Evolutionary conservation across 441 rosid genomes (phyloP).

Genomic region (Gossypium trilobum): DNA sequence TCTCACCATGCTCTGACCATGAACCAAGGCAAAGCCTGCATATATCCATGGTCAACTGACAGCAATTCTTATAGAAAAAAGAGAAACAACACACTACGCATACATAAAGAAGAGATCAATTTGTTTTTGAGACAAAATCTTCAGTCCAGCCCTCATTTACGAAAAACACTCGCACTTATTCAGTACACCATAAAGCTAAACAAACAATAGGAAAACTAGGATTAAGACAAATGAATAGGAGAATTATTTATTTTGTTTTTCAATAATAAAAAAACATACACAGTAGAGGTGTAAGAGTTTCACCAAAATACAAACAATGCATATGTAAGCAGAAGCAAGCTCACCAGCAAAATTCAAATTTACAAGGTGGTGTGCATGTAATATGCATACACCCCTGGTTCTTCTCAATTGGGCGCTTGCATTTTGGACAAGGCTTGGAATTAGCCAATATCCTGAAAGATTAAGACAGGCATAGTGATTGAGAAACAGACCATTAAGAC

Average conservation of each 20-base stretch:
- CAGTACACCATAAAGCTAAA: background rate
- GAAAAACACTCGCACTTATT: background rate
- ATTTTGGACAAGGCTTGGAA: conserved; percentile 74
- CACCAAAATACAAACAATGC: background rate
- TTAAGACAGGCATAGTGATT: conserved; percentile 9
- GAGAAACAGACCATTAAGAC: background rate
- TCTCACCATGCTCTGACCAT: conserved; percentile 74
- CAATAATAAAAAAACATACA: background rate
- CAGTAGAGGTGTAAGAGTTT: background rate
- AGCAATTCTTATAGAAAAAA: background rate
- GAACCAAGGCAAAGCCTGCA: conserved; percentile 74
- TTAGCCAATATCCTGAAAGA: conserved; percentile 59
- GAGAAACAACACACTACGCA: background rate
- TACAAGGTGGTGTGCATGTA: conserved; percentile 75
- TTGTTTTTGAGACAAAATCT: background rate
- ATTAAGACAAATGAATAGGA: background rate
- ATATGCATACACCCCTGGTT: conserved; percentile 84
- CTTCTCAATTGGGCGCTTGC: conserved; percentile 79
- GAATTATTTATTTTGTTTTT: background rate
- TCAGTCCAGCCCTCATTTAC: background rate
- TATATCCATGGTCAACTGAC: conserved; percentile 16
- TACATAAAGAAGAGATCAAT: background rate
- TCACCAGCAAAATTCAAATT: conserved; percentile 76
- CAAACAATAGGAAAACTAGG: background rate
- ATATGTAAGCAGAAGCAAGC: conserved; percentile 15